These are phyloP conservation scores for Microbotryomycetes sp. DNA, from an alignment of 1,284 basidiomycete species.

Conservation along the genomic window DNA sequence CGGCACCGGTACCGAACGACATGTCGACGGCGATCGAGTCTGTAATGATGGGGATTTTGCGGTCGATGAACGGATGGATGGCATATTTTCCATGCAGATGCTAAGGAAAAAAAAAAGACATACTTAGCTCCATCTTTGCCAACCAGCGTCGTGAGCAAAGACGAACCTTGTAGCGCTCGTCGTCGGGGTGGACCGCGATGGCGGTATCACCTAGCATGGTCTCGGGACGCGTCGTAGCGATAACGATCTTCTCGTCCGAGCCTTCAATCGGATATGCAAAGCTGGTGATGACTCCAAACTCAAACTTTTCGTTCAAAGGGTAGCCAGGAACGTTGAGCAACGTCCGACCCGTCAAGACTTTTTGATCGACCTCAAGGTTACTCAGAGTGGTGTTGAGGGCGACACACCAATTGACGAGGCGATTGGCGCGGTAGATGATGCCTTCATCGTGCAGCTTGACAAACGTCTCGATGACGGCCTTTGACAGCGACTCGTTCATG, in stretches of 20 bases:
- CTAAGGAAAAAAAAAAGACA: constrained; percentile 36
- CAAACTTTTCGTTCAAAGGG: constrained; percentile 85
- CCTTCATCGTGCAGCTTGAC: constrained; percentile 88
- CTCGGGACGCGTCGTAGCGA: constrained; percentile 97
- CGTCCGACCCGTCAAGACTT: constrained; percentile 80
- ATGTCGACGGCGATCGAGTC: constrained; percentile 86
- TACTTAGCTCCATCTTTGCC: too few relatives aligned
- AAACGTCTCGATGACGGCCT: constrained; percentile 87
- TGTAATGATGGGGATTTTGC: constrained; percentile 80
- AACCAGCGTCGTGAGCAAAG: not conserved
- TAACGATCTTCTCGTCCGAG: constrained; percentile 79
- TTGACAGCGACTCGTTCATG: constrained; percentile 79
- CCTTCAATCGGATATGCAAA: constrained; percentile 85
- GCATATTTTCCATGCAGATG: constrained; percentile 93
- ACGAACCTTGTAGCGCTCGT: constrained; percentile 69
- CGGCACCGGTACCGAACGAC: constrained; percentile 95
- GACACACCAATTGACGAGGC: constrained; percentile 98
- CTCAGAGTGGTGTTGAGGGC: constrained; percentile 92
- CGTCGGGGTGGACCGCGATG: constrained; percentile 92
- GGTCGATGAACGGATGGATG: constrained; percentile 80
- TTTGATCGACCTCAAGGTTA: constrained; percentile 96
- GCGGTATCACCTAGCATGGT: constrained; percentile 99
- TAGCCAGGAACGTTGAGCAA: constrained; percentile 90
- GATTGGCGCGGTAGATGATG: constrained; percentile 89
- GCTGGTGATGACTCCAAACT: constrained; percentile 93